Evolutionary conservation across 2,329 filamentous ascomycete genomes (phyloP).

Genomic region (Cladophialophora bantiana): DNA sequence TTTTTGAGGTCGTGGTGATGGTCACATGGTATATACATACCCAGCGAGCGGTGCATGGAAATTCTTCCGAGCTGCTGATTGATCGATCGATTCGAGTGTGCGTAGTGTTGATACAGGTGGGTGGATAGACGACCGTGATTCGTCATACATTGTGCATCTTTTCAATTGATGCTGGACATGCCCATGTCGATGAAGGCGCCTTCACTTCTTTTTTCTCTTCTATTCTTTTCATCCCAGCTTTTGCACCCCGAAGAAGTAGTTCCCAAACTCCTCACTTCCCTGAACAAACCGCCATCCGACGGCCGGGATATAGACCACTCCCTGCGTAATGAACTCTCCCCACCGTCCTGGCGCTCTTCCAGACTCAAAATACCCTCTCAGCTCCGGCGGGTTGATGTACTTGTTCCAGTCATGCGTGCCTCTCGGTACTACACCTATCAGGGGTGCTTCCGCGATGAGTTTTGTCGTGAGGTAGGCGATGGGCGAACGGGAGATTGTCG

Average conservation of each 20-base stretch:
- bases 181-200: not conserved
- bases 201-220: conserved; percentile 42
- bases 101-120: not conserved
- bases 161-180: not conserved
- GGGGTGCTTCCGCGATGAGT: conserved; percentile 80
- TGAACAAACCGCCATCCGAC: conserved; percentile 85
- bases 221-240: conserved; percentile 49
- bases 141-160: not conserved
- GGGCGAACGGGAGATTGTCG: conserved; percentile 90
- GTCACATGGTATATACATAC: not conserved
- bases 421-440: conserved; percentile 77
- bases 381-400: conserved; percentile 87
- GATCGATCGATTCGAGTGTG: not conserved
- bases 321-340: conserved; percentile 69
- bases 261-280: conserved; percentile 84
- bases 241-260: conserved; percentile 93
- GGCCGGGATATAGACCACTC: conserved; percentile 88
- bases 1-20: too few species aligned
- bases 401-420: conserved; percentile 97
- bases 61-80: not conserved
- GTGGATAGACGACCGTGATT: not conserved
- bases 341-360: conserved; percentile 47
- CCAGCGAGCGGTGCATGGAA: not conserved
- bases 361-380: conserved; percentile 55
- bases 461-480: conserved; percentile 92